These are phyloP conservation scores for Hapsidospora chrysogenum DNA, from an alignment of 495 filamentous ascomycete genomes.

Conservation along the genomic window DNA sequence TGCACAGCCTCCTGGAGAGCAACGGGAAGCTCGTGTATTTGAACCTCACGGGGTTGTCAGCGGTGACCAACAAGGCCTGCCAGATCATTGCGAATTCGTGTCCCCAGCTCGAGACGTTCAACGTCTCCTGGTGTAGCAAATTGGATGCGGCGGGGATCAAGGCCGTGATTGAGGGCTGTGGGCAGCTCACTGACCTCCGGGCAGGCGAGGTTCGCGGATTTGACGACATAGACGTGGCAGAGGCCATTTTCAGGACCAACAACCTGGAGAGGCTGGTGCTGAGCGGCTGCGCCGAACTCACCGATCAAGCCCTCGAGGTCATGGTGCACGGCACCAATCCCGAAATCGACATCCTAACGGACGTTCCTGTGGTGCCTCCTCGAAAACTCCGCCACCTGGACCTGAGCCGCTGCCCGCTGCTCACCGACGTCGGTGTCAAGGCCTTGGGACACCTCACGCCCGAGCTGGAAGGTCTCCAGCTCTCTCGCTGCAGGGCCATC, in stretches of 20 bases:
- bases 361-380: slow-evolving; percentile 56
- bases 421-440: slow-evolving; percentile 56
- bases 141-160: slow-evolving; percentile 71
- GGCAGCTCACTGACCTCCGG: slow-evolving; percentile 58
- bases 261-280: slow-evolving; percentile 65
- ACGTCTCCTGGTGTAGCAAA: slow-evolving; percentile 81
- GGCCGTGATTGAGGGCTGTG: slow-evolving; percentile 54
- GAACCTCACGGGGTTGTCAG: slow-evolving; percentile 66
- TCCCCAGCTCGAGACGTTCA: slow-evolving; percentile 61
- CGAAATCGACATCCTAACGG: slow-evolving; percentile 62
- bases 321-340: slow-evolving; percentile 61
- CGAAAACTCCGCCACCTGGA: slow-evolving; percentile 75
- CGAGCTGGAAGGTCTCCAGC: slow-evolving; percentile 60
- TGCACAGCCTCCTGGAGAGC: slow-evolving; percentile 64
- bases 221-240: slow-evolving; percentile 48
- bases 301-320: slow-evolving; percentile 49
- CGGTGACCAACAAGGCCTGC: slow-evolving; percentile 71
- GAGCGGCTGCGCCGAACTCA: slow-evolving; percentile 57
- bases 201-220: slow-evolving; percentile 74
- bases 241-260: slow-evolving; percentile 62
- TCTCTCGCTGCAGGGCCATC: slow-evolving; percentile 52
- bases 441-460: slow-evolving; percentile 60
- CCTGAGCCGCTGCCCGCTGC: slow-evolving; percentile 53
- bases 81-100: slow-evolving; percentile 77
- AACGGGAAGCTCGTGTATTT: slow-evolving; percentile 66